A percentile compares a stretch with the other conserved stretches of the same genome.
Evolutionary conservation across 192 early-diverging fungal genomes (phyloP).

Genomic region (Kickxella alabastrina): DNA sequence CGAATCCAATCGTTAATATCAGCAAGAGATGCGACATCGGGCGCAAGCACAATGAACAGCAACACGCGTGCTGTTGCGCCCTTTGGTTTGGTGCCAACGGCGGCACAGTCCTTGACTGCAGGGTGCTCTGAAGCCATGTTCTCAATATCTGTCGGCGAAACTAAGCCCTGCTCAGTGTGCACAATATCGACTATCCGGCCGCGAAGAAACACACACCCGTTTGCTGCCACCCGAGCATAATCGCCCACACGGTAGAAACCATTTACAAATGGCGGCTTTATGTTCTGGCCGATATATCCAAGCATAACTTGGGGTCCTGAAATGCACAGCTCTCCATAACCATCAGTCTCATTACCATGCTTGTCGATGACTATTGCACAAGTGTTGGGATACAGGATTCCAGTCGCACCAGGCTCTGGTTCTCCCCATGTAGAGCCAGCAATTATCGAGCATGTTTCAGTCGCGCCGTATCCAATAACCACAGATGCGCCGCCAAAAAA

Average conservation of each 20-base stretch:
- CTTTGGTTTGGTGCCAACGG: constrained; percentile 47
- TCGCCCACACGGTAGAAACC: constrained; percentile 83
- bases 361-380: constrained; percentile 29
- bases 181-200: constrained; percentile 82
- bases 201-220: constrained; percentile 59
- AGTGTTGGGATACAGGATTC: constrained; percentile 36
- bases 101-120: constrained; percentile 60
- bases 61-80: constrained; percentile 7
- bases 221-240: constrained; percentile 57
- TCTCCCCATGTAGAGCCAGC: constrained; percentile 10
- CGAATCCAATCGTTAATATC: constrained; percentile 12
- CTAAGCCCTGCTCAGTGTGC: constrained; percentile 66
- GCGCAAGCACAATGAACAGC: constrained; percentile 12
- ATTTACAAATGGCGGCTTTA: constrained; percentile 62
- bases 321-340: constrained; percentile 76
- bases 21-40: not conserved
- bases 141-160: constrained; percentile 82
- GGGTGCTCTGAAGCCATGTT: constrained; percentile 59
- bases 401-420: constrained; percentile 15
- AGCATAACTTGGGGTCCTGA: constrained; percentile 79
- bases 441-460: constrained; percentile 23
- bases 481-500: constrained; percentile 21
- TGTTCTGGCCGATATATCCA: constrained; percentile 79
- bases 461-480: constrained; percentile 24
- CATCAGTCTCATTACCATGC: constrained; percentile 60